Percentiles rank a stretch among this genome's conserved stretches.
Conservation (phyloP, 169 alveolate species). For the Eimeria mitis region DNA sequence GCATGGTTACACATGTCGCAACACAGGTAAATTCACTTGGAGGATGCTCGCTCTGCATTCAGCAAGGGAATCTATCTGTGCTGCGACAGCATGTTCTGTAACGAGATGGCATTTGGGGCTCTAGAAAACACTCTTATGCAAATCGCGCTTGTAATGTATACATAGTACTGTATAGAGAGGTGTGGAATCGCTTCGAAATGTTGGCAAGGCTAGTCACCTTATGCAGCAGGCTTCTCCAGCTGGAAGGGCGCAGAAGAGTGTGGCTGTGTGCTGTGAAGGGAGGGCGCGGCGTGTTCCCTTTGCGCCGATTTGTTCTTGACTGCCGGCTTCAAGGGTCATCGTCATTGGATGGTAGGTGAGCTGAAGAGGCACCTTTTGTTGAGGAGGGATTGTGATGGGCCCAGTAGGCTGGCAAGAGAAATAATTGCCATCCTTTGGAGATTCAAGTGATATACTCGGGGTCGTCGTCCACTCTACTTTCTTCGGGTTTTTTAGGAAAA, state of each 20-base stretch:
- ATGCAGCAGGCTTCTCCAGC: slow-evolving; percentile 75
- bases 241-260: slow-evolving; percentile 68
- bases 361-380: slow-evolving; percentile 62
- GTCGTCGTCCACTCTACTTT: slow-evolving; percentile 69
- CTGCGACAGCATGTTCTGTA: not conserved
- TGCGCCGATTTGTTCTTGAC: slow-evolving; percentile 1
- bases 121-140: not conserved
- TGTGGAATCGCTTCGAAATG: not conserved
- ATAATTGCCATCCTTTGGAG: slow-evolving; percentile 64
- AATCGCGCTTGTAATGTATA: no score
- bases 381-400: slow-evolving; percentile 81
- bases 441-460: slow-evolving; percentile 49
- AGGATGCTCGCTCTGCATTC: not conserved
- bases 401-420: slow-evolving; percentile 79
- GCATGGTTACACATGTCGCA: not conserved
- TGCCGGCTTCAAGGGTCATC: slow-evolving; percentile 75
- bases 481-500: slow-evolving; percentile 55
- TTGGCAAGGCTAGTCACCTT: not conserved
- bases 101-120: not conserved
- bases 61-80: no score
- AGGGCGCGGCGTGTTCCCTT: slow-evolving; percentile 53
- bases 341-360: slow-evolving; percentile 82
- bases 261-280: slow-evolving; percentile 73
- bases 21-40: no score
- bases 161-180: no score